Conservation (phyloP, 2,329 filamentous ascomycete genomes). For the Hypoxylon sp. region DNA sequence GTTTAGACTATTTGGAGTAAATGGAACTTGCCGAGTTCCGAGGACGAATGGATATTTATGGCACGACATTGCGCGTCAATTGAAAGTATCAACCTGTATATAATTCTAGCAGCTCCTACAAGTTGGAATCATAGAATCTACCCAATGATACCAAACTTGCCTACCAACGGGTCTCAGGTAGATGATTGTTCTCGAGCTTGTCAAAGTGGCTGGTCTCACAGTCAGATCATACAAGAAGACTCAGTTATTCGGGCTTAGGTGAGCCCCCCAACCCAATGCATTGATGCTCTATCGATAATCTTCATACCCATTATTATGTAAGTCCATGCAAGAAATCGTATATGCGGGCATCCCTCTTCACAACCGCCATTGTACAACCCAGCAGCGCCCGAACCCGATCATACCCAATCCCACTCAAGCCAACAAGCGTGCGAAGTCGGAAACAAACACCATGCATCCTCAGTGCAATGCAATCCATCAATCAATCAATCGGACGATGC, state of each 20-base stretch:
- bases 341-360: constrained; percentile 10
- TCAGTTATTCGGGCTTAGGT: constrained; percentile 14
- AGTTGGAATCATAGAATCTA: background rate
- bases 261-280: constrained; percentile 9
- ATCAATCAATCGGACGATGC: constrained; percentile 9
- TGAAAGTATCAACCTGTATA: background rate
- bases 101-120: constrained; percentile 7
- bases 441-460: background rate
- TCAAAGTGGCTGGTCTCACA: background rate
- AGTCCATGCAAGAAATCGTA: constrained; percentile 4
- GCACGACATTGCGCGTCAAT: constrained; percentile 10
- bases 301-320: constrained; percentile 18
- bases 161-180: background rate
- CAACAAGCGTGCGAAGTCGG: background rate
- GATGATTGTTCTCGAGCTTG: constrained; percentile 1
- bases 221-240: background rate
- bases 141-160: background rate
- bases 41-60: background rate
- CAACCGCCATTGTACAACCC: constrained; percentile 6
- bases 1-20: constrained; percentile 2
- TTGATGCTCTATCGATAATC: constrained; percentile 24
- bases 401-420: constrained; percentile 1
- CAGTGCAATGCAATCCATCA: background rate
- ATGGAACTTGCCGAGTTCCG: constrained; percentile 23
- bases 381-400: background rate